Evolutionary conservation across 768 basidiomycete genomes (phyloP), one percentile per base, ranked within the genome.

Genomic region (Amanita pseudoporphyria): DNA sequence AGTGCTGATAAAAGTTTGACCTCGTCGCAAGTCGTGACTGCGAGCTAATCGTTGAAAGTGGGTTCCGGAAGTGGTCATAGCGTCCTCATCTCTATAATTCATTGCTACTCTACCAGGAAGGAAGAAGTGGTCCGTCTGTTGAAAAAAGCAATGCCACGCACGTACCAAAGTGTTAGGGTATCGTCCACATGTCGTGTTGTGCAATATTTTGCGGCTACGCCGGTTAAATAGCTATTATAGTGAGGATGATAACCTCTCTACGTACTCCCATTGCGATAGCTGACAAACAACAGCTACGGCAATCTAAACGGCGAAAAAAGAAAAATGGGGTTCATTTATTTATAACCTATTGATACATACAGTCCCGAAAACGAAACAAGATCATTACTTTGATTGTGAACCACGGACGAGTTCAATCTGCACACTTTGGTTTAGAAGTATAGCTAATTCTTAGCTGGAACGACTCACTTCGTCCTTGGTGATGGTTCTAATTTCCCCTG

Each of bases 401-500:
- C 61, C 65, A 56, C 73, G 67, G 3, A 69, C 67, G 30, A 74
- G 54, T 47, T 71, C 66, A 43, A 79, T 71, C 77, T 78, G 44
- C 3, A 33, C 36, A 24, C 3, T 28, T 47, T 19, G 50, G 14
- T 21, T 19, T 9, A 10, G 18, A 32, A 13, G 9, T 26, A 28
- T n/a, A 9, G n/a, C 16, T 13, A 47, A 47, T 33, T 18, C 9
- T 24, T 35, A 13, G 22, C 33, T 41, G 32, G 9, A 14, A 36
- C 9, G 18, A 68, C 73, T 52, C 35, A 87, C 87, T 78, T 94
- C 91, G 21, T 76, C 65, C 46, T 76, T 75, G 12, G 69, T 81
- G 62, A 95, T 84, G 2, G 81, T 87, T 56, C 80, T 70, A 56
- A 94, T 62, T 60, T 92, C 82, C 9, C 93, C 92, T 0, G 86